phyloP scores from a whole-genome alignment of 2,329 filamentous ascomycete genomes.

The Colletotrichum sidae region DNA sequence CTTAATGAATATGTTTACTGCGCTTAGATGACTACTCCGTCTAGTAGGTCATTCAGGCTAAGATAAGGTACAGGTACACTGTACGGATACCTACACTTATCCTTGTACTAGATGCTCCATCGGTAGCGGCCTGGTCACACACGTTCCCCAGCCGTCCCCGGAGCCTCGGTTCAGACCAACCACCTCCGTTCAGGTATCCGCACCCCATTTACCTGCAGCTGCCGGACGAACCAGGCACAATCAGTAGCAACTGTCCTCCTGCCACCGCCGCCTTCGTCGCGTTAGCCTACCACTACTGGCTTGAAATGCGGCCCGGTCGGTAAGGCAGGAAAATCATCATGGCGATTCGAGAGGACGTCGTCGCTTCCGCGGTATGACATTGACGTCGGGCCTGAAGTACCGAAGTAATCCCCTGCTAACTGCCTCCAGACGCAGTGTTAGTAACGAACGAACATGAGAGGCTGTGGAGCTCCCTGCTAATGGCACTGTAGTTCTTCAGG shows the following conservation, averaged over 20 bases:
- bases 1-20: no score
- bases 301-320: slow-evolving; percentile 20
- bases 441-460: slow-evolving; percentile 37
- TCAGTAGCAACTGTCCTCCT: slow-evolving; percentile 1
- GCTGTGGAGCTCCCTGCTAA: neutral
- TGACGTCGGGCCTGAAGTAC: slow-evolving; percentile 8
- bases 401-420: slow-evolving; percentile 17
- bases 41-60: no score
- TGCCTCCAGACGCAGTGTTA: slow-evolving; percentile 55
- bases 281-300: slow-evolving; percentile 10
- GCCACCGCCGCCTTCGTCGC: slow-evolving; percentile 3
- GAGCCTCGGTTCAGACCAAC: slow-evolving; percentile 32
- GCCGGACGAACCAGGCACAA: no score
- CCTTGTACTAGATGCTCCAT: no score
- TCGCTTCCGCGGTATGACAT: slow-evolving; percentile 80
- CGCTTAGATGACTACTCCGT: no score
- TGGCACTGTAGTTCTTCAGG: slow-evolving; percentile 79
- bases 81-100: no score
- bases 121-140: neutral
- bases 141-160: neutral
- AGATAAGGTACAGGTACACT: no score
- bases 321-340: slow-evolving; percentile 54
- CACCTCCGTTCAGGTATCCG: slow-evolving; percentile 37
- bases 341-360: slow-evolving; percentile 94
- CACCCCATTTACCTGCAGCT: no score